A percentile compares a stretch with the other conserved stretches of the same genome.
phyloP scores from a whole-genome alignment of 2,329 filamentous ascomycete genomes.

The Curvularia verruculosa region DNA sequence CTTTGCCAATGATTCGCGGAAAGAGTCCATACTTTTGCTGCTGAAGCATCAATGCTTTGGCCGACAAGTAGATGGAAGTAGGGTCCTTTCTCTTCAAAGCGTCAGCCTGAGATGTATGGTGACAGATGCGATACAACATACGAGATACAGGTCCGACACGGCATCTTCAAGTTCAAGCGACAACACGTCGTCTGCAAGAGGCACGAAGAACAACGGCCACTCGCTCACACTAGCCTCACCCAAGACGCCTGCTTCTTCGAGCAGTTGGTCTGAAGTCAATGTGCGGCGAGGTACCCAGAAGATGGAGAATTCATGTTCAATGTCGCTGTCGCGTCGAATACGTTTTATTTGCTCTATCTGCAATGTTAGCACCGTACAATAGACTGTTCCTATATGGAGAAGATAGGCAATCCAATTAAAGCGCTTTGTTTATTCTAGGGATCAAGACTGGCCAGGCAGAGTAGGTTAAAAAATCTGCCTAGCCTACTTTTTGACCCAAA shows the following conservation, averaged over 20 bases:
- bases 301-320: slow-evolving; percentile 93
- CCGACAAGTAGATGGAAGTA: slow-evolving; percentile 85
- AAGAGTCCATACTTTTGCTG: slow-evolving; percentile 93
- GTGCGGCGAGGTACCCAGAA: slow-evolving; percentile 96
- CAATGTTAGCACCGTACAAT: slow-evolving; percentile 56
- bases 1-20: slow-evolving; percentile 92
- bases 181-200: slow-evolving; percentile 86
- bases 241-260: slow-evolving; percentile 91
- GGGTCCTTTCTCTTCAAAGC: slow-evolving; percentile 74
- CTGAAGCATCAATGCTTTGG: slow-evolving; percentile 91
- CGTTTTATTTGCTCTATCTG: slow-evolving; percentile 84
- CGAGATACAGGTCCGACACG: slow-evolving; percentile 84
- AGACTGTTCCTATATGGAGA: slow-evolving; percentile 32
- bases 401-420: slow-evolving; percentile 37
- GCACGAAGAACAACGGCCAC: slow-evolving; percentile 87
- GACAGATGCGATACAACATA: slow-evolving; percentile 46
- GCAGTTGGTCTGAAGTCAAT: slow-evolving; percentile 84
- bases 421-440: slow-evolving; percentile 56
- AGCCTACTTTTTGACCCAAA: slow-evolving; percentile 66
- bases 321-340: slow-evolving; percentile 83
- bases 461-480: slow-evolving; percentile 56
- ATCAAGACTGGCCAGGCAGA: slow-evolving; percentile 64
- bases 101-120: slow-evolving; percentile 28
- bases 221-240: slow-evolving; percentile 91
- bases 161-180: slow-evolving; percentile 89